Evolutionary conservation across 2,329 filamentous ascomycete genomes (phyloP), one percentile per base, ranked within the genome.

Genomic region (Dothistroma pini): DNA sequence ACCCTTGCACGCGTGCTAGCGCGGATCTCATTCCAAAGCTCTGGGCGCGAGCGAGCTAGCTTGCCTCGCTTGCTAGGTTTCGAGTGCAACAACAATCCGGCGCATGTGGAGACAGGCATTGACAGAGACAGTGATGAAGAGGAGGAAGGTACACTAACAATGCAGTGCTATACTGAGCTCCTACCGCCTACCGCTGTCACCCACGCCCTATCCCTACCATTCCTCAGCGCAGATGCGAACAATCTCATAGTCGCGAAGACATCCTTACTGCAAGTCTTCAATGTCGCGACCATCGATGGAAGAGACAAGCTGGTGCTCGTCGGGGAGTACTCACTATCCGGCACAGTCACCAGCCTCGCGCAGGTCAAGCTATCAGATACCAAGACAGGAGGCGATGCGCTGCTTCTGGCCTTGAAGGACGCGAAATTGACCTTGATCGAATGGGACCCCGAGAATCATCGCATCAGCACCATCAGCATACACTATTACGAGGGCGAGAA

Each of bases 401-500:
- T 99, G 58, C 80, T 99, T 58, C 76, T 97, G 60, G 89, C 91
- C 0, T 89, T 93, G 77, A 89, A 89, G 72, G 92, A 96, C 77
- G 95, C 95, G 48, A 96, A 96, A 78, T 83, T 97, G 72, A 96
- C 90, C 75, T 81, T 99, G 75, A 83, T 96, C 59, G 91, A 97
- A 78, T 99, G 95, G 95, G 91, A 97, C 74, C 87, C 91, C 9
- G 86, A 89, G 73, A 86, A 86, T 67, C 83, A 90, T 75, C 85
- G 85, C 56, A 87, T 97, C 69, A 87, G 89, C 69, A 97, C 93
- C 57, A 86, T 95, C 65, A 97, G 93, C 56, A 93, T 99, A 70
- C 95, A 99, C 79, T 97, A 93, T 81, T 99, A 97, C 78, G 95
- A 99, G 76, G 90, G 95, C 74, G 93, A 97, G 72, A 93, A 96